These are phyloP conservation scores for Hippophae tibetana DNA, from an alignment of 306 rosid species.

Conservation along the genomic window DNA sequence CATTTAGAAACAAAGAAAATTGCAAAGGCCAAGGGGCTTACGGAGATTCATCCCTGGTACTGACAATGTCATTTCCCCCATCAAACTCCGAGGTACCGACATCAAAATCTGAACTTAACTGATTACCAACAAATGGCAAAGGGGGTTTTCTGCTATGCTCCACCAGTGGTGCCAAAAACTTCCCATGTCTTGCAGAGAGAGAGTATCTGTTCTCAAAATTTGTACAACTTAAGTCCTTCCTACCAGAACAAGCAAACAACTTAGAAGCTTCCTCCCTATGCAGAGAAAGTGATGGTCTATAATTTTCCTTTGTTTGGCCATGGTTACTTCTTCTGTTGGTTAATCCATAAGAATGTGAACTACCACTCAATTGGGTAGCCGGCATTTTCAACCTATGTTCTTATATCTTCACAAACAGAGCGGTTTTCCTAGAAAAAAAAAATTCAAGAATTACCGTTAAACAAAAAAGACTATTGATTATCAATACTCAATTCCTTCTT, in stretches of 20 bases:
- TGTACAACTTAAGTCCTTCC: conserved; percentile 19
- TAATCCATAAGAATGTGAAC: conserved; percentile 20
- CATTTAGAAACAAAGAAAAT: too few relatives aligned
- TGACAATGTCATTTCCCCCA: conserved; percentile 14
- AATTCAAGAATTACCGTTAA: too few relatives aligned
- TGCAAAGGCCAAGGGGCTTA: conserved; percentile 24
- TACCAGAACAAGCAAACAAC: conserved; percentile 9
- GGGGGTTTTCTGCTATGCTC: conserved; percentile 26
- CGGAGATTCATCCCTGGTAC: conserved; percentile 26
- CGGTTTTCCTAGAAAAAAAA: not conserved
- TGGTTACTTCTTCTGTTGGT: conserved; percentile 6
- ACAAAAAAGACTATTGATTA: too few relatives aligned
- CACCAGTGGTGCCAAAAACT: conserved; percentile 10
- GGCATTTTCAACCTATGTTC: conserved; percentile 10
- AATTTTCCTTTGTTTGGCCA: conserved; percentile 8
- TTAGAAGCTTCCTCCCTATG: conserved; percentile 6
- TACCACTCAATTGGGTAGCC: conserved; percentile 27
- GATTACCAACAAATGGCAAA: conserved; percentile 20
- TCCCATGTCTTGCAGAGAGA: conserved; percentile 6
- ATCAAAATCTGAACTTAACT: conserved; percentile 28
- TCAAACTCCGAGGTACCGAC: conserved; percentile 31
- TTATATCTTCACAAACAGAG: not conserved
- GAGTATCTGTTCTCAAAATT: conserved; percentile 15
- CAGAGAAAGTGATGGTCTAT: conserved; percentile 9
- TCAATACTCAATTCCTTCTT: too few relatives aligned